Percentiles rank a stretch among this genome's conserved stretches.
Evolutionary conservation across 176 grass and related monocot species (phyloP).

Genomic region (Zea mays): Zm-B73-REFERENCE-NAM-5.0 NC_050098.1:5236501-5237000

Average conservation of each 20-base stretch:
- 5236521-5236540: conserved; percentile 69
- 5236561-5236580: conserved; percentile 70
- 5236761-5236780: conserved; percentile 63
- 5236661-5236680: conserved; percentile 37
- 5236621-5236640: conserved; percentile 74
- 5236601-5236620: conserved; percentile 56
- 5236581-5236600: conserved; percentile 61
- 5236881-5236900: not conserved
- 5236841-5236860: not conserved
- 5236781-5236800: conserved; percentile 62
- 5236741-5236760: conserved; percentile 76
- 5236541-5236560: conserved; percentile 86
- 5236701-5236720: conserved; percentile 63
- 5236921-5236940: not conserved
- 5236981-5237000: not conserved
- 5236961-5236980: not conserved
- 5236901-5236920: not conserved
- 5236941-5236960: not conserved
- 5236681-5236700: conserved; percentile 57
- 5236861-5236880: not conserved
- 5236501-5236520: conserved; percentile 60
- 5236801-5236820: conserved; percentile 48
- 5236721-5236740: conserved; percentile 71
- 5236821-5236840: conserved; percentile 54
- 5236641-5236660: conserved; percentile 61